A percentile compares a stretch with the other conserved stretches of the same genome.
These are phyloP conservation scores for Taphrina confusa DNA, from an alignment of 1,139 yeast species.

Conservation along the genomic window DNA sequence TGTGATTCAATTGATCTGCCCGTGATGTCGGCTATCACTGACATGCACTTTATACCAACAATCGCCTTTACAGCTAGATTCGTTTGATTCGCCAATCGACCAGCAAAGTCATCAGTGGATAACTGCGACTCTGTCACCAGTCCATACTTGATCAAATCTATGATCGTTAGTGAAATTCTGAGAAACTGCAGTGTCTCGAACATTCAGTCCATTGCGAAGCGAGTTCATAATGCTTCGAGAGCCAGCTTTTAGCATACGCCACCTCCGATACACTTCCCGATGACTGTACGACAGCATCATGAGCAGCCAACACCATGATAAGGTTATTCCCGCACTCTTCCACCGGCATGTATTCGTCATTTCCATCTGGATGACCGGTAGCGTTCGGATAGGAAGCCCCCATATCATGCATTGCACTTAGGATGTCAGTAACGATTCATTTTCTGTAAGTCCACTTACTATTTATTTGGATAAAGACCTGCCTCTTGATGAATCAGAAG, in stretches of 20 bases:
- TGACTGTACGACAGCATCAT: neutral
- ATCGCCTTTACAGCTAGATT: slow-evolving; percentile 29
- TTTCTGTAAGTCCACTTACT: neutral
- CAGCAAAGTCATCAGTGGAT: slow-evolving; percentile 30
- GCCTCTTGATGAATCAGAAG: slow-evolving; percentile 15
- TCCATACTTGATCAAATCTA: slow-evolving; percentile 6
- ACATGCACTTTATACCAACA: slow-evolving; percentile 24
- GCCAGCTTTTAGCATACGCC: slow-evolving; percentile 3
- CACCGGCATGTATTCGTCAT: slow-evolving; percentile 31
- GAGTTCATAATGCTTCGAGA: neutral
- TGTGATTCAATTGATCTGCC: neutral
- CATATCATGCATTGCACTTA: slow-evolving; percentile 24
- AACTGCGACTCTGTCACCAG: slow-evolving; percentile 9
- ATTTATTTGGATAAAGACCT: slow-evolving; percentile 15
- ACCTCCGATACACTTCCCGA: neutral
- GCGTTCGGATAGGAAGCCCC: slow-evolving; percentile 26
- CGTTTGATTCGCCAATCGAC: slow-evolving; percentile 27
- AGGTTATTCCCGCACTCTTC: slow-evolving; percentile 31
- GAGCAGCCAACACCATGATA: slow-evolving; percentile 24
- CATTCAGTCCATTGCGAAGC: slow-evolving; percentile 14
- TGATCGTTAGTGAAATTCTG: too few relatives aligned
- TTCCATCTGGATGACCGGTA: slow-evolving; percentile 28
- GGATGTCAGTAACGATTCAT: neutral
- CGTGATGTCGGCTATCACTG: slow-evolving; percentile 10
- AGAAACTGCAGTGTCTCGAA: too few relatives aligned